Evolutionary conservation across 2,329 filamentous ascomycete genomes (phyloP), one percentile per base, ranked within the genome.

Genomic region (Chaetomium globosum): DNA sequence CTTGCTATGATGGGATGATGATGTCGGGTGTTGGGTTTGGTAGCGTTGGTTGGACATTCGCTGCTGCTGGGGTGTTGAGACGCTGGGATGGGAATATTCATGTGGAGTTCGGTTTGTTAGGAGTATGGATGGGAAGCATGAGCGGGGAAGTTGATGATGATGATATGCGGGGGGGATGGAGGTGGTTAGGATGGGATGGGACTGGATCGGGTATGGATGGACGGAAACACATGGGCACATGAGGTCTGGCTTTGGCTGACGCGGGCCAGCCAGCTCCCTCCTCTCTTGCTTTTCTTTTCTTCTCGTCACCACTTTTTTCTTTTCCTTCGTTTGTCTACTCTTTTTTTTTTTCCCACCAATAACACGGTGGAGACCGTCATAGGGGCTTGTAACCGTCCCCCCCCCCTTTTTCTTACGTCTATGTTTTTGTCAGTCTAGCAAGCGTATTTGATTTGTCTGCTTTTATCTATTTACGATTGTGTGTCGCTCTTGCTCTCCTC

Each of bases 301-400:
- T 68, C 54, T 66, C 65, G 59, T 65, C 52, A 53, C 63, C 26
- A 55, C 69, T 67, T 48, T 53, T 62, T 31, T 56, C 69, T 68
- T 48, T 3, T 16, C 57, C 61, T 60, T 60, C 59, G 49, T 62
- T 67, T 71, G 70, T 66, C 65, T 64, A 67, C 64, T 57, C 65
- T 63, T 68, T 26, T 26, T 26, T 26, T 72, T 70, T 70, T 66
- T 46, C 64, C 49, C 55, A 16, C 12, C 23, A 30, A 23, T 23
- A 19, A 4, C 16, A 19, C 12, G 53, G 31, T n/a, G 28, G 39
- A 26, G 26, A 19, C 6, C 43, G 26, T 51, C 43, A 51, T 49
- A n/a, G 49, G 56, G 49, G 36, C 26, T 46, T 48, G 30, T 26
- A 39, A 21, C 30, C 16, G 33, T 23, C 21, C 28, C 30, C 21